Evolutionary conservation across 2,329 filamentous ascomycete species (phyloP), one percentile per base, ranked within the genome.

Genomic region (Colletotrichum shisoi): DNA sequence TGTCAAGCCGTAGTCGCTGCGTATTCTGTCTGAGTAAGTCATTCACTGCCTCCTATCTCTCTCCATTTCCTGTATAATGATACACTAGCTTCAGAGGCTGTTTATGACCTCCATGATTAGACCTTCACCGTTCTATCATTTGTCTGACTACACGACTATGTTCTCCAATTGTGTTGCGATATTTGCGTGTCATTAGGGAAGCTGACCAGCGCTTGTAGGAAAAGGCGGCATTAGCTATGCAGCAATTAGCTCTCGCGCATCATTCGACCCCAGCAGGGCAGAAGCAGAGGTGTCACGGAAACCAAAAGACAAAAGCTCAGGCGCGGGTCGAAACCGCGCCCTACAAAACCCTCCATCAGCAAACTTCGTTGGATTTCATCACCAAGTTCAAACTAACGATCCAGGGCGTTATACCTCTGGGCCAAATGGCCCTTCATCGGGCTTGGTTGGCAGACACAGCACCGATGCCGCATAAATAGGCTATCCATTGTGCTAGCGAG

Each of bases 21-120:
- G 17, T 11, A n/a, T 1, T 11, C 13, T 19, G 11, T 57, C 24
- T 9, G 24, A 46, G 54, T 57, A 46, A 57, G 42, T 46, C 3
- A 13, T 31, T 8, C 17, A 12, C 37, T 9, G 13, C 7, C 6
- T 46, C 8, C 9, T 12, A 15, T 11, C 37, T 45, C 37, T 15
- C 48, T 31, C 37, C 54, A 57, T 51, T 34, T 31, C 62, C 67
- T 76, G 71, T 71, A 77, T 80, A 79, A 81, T 81, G 79, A 80
- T 74, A 74, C 45, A 48, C 27, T 70, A 66, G 73, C 73, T 73
- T 78, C 78, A 80, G 80, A 81, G 79, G 80, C 80, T 82, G 80
- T 82, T 82, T 81, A 82, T 82, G 80, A 81, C 76, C 71, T 69
- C 56, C 2, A 71, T 80, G 77, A 79, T 80, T 80, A 71, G 76